Percentiles rank a stretch among this genome's conserved stretches.
Evolutionary conservation across 371 early-diverging fungal species (phyloP).

Genomic region (Mortierella sp.): DNA sequence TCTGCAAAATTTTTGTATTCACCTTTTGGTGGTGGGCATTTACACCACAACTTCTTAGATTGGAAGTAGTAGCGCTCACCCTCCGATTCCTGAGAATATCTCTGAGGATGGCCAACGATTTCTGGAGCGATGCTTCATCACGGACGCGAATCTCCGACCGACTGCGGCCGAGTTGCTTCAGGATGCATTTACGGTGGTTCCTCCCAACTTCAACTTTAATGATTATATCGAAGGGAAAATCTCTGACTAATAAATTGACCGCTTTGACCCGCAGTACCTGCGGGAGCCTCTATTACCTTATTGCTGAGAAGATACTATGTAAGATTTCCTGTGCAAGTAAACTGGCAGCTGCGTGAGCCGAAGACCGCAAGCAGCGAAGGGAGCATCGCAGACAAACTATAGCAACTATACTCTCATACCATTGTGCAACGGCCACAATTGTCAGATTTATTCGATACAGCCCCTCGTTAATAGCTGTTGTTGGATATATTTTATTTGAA

Average conservation of each 20-base stretch:
- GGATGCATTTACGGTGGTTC: constrained; percentile 60
- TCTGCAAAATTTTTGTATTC: neutral
- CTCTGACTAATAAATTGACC: constrained; percentile 18
- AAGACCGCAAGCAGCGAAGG: no score
- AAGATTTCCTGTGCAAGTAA: no score
- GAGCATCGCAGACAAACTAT: no score
- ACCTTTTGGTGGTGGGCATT: constrained; percentile 3
- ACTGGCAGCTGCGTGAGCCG: no score
- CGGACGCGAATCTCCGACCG: constrained; percentile 73
- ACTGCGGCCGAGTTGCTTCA: constrained; percentile 69
- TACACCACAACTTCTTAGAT: constrained; percentile 23
- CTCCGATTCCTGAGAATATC: constrained; percentile 75
- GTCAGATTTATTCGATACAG: no score
- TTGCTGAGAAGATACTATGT: no score
- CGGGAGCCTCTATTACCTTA: no score
- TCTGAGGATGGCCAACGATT: constrained; percentile 73
- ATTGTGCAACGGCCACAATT: no score
- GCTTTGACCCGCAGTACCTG: no score
- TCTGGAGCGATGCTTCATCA: constrained; percentile 72
- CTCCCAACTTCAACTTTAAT: constrained; percentile 62
- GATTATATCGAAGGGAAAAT: constrained; percentile 53
- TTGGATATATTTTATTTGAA: no score
- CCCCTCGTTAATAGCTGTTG: no score
- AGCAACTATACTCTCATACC: no score
- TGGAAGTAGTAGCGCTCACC: constrained; percentile 62